These are phyloP conservation scores for Lasiodiplodia hormozganensis DNA, from an alignment of 2,329 filamentous ascomycete genomes.

Conservation along the genomic window DNA sequence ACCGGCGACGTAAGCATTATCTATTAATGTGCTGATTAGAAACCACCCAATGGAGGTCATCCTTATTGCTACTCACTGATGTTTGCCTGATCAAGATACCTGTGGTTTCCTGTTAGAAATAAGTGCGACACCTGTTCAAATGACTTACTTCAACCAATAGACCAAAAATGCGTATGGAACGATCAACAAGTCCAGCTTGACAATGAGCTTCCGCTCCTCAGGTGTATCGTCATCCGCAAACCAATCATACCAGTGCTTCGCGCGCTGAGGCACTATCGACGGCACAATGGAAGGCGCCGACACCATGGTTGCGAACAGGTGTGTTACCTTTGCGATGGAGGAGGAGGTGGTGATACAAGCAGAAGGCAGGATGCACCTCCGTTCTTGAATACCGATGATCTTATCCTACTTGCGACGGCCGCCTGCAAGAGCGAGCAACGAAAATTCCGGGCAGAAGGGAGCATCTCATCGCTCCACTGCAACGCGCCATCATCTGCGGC, in stretches of 20 bases:
- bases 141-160: conserved; percentile 59
- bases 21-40: conserved; percentile 38
- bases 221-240: conserved; percentile 52
- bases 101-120: background rate
- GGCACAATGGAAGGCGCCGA: conserved; percentile 12
- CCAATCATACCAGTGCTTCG: conserved; percentile 32
- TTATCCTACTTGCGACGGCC: background rate
- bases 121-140: background rate
- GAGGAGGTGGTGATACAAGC: background rate
- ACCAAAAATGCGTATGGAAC: conserved; percentile 63
- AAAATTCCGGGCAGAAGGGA: background rate
- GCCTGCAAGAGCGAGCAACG: background rate
- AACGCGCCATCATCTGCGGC: conserved; percentile 9
- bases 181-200: conserved; percentile 63
- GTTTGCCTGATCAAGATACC: conserved; percentile 62
- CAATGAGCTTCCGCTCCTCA: conserved; percentile 59
- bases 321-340: background rate
- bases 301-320: background rate
- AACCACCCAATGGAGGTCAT: background rate
- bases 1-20: conserved; percentile 64
- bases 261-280: conserved; percentile 12
- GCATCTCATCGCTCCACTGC: conserved; percentile 23
- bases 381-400: background rate
- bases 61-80: conserved; percentile 51
- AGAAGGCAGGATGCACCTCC: background rate